Evolutionary conservation across 768 basidiomycete species (phyloP).

Genomic region (Boletales sp.): DNA sequence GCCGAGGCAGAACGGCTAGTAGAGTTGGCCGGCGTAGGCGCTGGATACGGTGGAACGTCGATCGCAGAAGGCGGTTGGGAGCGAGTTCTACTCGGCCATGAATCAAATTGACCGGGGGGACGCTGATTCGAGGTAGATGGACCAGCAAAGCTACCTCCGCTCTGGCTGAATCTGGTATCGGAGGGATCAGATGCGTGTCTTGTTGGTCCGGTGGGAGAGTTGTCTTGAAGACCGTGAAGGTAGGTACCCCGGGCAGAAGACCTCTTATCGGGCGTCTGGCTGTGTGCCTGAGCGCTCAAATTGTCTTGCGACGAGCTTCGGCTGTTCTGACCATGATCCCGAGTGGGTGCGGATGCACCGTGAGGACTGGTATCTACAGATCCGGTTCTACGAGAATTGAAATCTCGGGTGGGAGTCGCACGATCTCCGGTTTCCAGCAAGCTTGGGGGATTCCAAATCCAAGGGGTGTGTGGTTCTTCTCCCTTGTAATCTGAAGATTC

Average conservation of each 20-base stretch:
- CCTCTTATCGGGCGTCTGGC: constrained; percentile 22
- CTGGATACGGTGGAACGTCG: constrained; percentile 26
- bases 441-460: constrained; percentile 66
- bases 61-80: constrained; percentile 14
- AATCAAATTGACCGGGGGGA: constrained; percentile 7
- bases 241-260: constrained; percentile 14
- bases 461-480: constrained; percentile 54
- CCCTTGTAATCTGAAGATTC: constrained; percentile 33
- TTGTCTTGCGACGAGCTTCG: constrained; percentile 12
- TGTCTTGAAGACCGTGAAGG: constrained; percentile 20
- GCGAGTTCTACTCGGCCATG: constrained; percentile 20
- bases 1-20: constrained; percentile 9
- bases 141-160: constrained; percentile 6
- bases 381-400: constrained; percentile 18
- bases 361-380: constrained; percentile 17
- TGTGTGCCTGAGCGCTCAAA: constrained; percentile 11
- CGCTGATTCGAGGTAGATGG: constrained; percentile 19
- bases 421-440: constrained; percentile 32
- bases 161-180: constrained; percentile 9
- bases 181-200: constrained; percentile 27
- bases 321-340: constrained; percentile 21
- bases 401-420: constrained; percentile 28
- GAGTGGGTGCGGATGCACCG: constrained; percentile 13
- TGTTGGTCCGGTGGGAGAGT: constrained; percentile 9
- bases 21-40: constrained; percentile 23